Evolutionary conservation across 345 rosid genomes (phyloP).

Genomic region (Gossypium turneri): DNA sequence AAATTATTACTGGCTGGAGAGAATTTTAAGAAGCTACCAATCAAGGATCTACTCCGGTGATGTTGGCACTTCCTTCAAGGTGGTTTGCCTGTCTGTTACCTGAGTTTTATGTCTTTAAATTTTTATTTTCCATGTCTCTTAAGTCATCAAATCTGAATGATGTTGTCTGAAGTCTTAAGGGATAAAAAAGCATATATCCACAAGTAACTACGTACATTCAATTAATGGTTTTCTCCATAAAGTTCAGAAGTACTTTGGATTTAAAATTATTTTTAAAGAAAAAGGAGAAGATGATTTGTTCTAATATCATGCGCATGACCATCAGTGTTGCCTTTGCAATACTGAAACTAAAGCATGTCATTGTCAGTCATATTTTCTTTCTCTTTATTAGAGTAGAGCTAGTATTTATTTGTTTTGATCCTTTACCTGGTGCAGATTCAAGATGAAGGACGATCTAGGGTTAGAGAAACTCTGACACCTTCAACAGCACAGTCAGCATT

Average conservation of each 20-base stretch:
- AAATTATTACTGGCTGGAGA: slow-evolving; percentile 45
- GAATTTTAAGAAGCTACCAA: slow-evolving; percentile 69
- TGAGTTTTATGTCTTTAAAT: not conserved
- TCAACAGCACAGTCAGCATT: slow-evolving; percentile 52
- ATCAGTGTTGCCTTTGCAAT: not conserved
- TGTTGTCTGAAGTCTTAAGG: not conserved
- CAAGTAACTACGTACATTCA: not conserved
- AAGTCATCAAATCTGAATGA: not conserved
- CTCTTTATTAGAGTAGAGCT: not conserved
- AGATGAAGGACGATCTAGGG: slow-evolving; percentile 70
- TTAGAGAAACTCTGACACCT: slow-evolving; percentile 62
- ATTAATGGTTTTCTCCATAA: not conserved
- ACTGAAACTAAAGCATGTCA: not conserved
- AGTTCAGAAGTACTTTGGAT: not conserved
- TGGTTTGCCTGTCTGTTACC: slow-evolving; percentile 25
- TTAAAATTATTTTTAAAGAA: not conserved
- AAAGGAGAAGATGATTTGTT: not conserved
- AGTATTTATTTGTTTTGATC: not conserved
- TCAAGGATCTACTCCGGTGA: slow-evolving; percentile 77
- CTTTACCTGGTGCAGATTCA: slow-evolving; percentile 40
- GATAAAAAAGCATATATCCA: not conserved
- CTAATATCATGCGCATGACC: not conserved
- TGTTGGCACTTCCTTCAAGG: slow-evolving; percentile 52
- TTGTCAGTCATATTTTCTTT: not conserved
- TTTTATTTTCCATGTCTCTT: not conserved